Evolutionary conservation across 768 basidiomycete genomes (phyloP).

Genomic region (Psilocybe tampanensis): DNA sequence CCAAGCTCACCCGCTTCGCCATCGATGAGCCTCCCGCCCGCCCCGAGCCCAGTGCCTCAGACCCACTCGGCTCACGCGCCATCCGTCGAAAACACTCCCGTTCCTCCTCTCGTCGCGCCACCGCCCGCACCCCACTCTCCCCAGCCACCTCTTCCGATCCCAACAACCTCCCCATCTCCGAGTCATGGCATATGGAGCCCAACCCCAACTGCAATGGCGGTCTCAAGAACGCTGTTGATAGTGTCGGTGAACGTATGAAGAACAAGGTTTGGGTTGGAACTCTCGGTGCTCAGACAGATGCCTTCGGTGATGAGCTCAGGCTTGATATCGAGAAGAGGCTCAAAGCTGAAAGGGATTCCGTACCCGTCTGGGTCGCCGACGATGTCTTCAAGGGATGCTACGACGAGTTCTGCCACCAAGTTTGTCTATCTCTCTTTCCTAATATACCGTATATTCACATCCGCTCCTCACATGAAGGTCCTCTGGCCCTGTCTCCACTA

Average conservation of each 20-base stretch:
- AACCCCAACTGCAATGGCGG: slow-evolving; percentile 84
- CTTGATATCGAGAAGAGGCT: slow-evolving; percentile 55
- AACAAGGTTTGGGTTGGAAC: slow-evolving; percentile 69
- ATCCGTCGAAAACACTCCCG: slow-evolving; percentile 12
- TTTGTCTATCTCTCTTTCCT: slow-evolving; percentile 25
- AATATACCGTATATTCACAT: not conserved
- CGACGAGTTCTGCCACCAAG: slow-evolving; percentile 87
- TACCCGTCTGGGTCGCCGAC: slow-evolving; percentile 82
- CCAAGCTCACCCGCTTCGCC: slow-evolving; percentile 1
- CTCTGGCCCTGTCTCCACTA: slow-evolving; percentile 90
- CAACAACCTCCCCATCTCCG: too few species aligned
- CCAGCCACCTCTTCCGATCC: slow-evolving; percentile 30
- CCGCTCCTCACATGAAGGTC: slow-evolving; percentile 45
- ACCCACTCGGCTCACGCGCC: not conserved
- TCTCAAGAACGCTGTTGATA: slow-evolving; percentile 78
- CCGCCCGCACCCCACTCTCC: not conserved
- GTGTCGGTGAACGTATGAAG: slow-evolving; percentile 57
- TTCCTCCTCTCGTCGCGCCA: not conserved
- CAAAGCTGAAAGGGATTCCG: slow-evolving; percentile 37
- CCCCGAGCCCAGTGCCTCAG: slow-evolving; percentile 46
- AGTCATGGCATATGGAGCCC: slow-evolving; percentile 52
- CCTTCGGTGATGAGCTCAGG: slow-evolving; percentile 56
- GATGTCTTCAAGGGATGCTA: slow-evolving; percentile 79
- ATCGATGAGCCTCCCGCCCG: slow-evolving; percentile 8
- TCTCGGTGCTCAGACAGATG: slow-evolving; percentile 71